Base-by-base conservation (phyloP, 208 protist genomes). In the Phytomonas francai region DNA sequence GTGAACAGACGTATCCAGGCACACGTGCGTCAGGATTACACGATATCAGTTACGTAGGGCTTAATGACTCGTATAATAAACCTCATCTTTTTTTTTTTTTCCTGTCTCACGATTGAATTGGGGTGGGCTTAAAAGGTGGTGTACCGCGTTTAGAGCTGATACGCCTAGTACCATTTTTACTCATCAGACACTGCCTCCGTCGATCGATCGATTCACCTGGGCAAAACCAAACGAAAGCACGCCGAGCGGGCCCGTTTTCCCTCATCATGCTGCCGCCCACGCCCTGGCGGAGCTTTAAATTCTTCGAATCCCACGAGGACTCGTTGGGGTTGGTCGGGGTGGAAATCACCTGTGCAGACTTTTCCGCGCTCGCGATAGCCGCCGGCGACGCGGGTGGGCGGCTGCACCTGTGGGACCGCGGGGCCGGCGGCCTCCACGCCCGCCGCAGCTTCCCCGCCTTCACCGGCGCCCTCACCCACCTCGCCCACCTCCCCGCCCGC, bases 301-400 rank as follows among this genome's bases (percentile, higher is more conserved):
- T 93, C 66, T 93, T 93, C 65, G 84, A 90, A 0, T 51, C 76
- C 12, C 72, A 84, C 11, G 64, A 71, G 9, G 42, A 56, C 51
- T 25, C 56, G 49, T 31, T 71, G 12, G 60, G 85, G 25, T 63
- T 75, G 31, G 66, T 30, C 11, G 66, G 67, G 27, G n/a, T 94
- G 67, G 74, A 87, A 34, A 84, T 92, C 19, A 87, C 83, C 51
- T 85, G 80, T 65, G 80, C 73, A 63, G 89, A 87, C 42, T 87
- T 89, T 73, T 90, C 88, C 14, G 72, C 85, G n/a, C 84, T 89
- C 59, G 68, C 80, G 22, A 62, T 97, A 30, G 86, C 97, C 49
- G 80, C 96, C 51, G 94, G 92, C 32, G 90, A 89, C 79, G 64
- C 68, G 63, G 78, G 92, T 25, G 93, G 94, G 8, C 80, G 79